Evolutionary conservation across 768 basidiomycete genomes (phyloP), one percentile per base, ranked within the genome.

Genomic region (Suillus placidus): DNA sequence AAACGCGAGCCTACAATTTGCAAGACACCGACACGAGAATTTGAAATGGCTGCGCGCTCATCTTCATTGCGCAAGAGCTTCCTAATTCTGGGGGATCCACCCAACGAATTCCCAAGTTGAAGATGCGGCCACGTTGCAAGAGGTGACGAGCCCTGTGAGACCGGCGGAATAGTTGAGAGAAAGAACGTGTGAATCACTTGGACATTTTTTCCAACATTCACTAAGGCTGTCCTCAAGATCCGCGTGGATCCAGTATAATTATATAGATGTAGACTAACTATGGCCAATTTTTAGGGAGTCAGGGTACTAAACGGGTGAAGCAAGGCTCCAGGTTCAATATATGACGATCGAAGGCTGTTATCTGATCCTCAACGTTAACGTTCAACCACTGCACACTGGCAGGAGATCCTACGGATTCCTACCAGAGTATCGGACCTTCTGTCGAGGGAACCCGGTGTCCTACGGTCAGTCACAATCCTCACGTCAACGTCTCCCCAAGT

Each of bases 21-120:
- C 56, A 38, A 57, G 35, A 57, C 35, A 38, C 56, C 37, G 56
- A 10, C n/a, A 57, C 57, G 57, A 32, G 2, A 52, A 54, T 14
- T 49, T 23, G 6, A 49, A 49, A 52, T 30, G 14, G 4, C 9
- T 26, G 14, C 13, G 14, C n/a, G 23, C 6, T 49, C 47, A 12
- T 52, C 26, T 52, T 32, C 51, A 13, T 51, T 26, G 26, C 2
- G 12, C n/a, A 49, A 16, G n/a, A 26, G 16, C 57, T 40, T 60
- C 58, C 38, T 61, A 42, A 58, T 49, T 42, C 45, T 38, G 51
- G 63, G 66, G 45, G 73, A 71, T 76, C 67, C 71, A 64, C 74
- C 66, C 55, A 66, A 56, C 60, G 26, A 20, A 70, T 73, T 74
- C 73, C 67, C 73, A 74, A 72, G 40, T 60, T 60, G 58, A 42